Evolutionary conservation across 1,284 basidiomycete species (phyloP).

Genomic region (Trametes hirsuta): DNA sequence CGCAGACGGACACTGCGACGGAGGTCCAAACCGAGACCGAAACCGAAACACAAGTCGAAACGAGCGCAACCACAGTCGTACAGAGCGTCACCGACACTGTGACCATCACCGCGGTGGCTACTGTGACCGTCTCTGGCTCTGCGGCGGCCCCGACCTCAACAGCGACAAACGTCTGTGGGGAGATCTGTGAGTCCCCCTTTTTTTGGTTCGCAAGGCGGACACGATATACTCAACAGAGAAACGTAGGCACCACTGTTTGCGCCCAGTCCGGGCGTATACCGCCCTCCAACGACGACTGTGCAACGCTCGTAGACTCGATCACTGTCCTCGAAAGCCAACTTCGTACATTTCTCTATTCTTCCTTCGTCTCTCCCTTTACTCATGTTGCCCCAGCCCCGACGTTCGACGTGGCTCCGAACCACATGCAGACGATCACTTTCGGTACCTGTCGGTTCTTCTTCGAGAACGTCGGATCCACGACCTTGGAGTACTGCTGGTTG

Average conservation of each 20-base stretch:
- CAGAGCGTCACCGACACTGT: slow-evolving; percentile 16
- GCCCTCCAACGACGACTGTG: slow-evolving; percentile 32
- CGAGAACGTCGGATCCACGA: slow-evolving; percentile 25
- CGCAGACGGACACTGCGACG: background rate
- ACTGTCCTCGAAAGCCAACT: slow-evolving; percentile 28
- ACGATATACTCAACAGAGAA: too few species aligned
- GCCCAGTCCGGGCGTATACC: slow-evolving; percentile 28
- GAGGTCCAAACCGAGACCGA: slow-evolving; percentile 5
- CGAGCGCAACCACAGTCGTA: slow-evolving; percentile 8
- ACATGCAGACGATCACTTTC: slow-evolving; percentile 33
- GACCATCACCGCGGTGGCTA: slow-evolving; percentile 1
- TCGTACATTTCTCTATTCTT: slow-evolving; percentile 8
- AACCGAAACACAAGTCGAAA: slow-evolving; percentile 1
- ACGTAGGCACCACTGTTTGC: slow-evolving; percentile 25
- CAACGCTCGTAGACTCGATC: slow-evolving; percentile 30
- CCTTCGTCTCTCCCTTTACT: background rate
- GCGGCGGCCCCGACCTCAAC: slow-evolving; percentile 8
- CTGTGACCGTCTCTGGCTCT: slow-evolving; percentile 1
- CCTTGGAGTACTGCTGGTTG: slow-evolving; percentile 34
- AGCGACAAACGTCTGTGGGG: slow-evolving; percentile 27
- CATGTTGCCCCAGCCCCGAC: slow-evolving; percentile 23
- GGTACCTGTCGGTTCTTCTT: slow-evolving; percentile 36
- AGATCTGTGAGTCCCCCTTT: slow-evolving; percentile 23
- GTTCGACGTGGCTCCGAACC: slow-evolving; percentile 30
- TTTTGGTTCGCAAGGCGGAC: background rate